Evolutionary conservation across 306 rosid genomes (phyloP), one percentile per base, ranked within the genome.

Genomic region (Gleditsia sinensis): DNA sequence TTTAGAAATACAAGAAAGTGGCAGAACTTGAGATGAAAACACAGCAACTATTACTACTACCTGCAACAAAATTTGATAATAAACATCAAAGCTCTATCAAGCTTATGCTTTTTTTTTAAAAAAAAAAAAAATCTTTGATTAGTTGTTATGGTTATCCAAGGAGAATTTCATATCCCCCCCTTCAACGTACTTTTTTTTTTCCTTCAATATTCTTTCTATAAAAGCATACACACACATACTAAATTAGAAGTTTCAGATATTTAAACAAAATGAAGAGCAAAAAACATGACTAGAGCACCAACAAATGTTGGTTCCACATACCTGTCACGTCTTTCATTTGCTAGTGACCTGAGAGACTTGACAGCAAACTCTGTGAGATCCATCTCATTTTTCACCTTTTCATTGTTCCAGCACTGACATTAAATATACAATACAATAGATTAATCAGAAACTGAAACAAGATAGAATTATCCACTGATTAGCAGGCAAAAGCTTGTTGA

Each of bases 321-420:
- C 98, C 94, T 91, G 78, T 91, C 96, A 42, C 94, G 94, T 65
- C 84, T 91, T 87, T 94, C 98, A 79, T 94, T 92, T 65, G 97
- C 92, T 61, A 94, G 87, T 53, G 97, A 90, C 80, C 98, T 83
- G 32, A 91, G 86, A 78, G 94, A 88, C 84, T 81, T 94, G 24
- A 89, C 92, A 9, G 86, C 72, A 53, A 90, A 83, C 77, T 89
- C 96, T 13, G 86, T 32, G 76, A 91, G 84, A 66, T 88, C 88
- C 96, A 91, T 94, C 69, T 88, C 87, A 56, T 24, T 59, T 82
- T 94, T 97, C 63, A 72, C 87, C 72, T 13, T 72, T 66, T 89
- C 97, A 83, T 89, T 94, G 75, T 82, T 88, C 98, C 97, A 94
- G 75, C 88, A 17, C 98, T 94, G 85, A 59, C 19, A 62, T 39